Evolutionary conservation across 139 green algal genomes (phyloP).

Genomic region (Auxenochlorella protothecoides): DNA sequence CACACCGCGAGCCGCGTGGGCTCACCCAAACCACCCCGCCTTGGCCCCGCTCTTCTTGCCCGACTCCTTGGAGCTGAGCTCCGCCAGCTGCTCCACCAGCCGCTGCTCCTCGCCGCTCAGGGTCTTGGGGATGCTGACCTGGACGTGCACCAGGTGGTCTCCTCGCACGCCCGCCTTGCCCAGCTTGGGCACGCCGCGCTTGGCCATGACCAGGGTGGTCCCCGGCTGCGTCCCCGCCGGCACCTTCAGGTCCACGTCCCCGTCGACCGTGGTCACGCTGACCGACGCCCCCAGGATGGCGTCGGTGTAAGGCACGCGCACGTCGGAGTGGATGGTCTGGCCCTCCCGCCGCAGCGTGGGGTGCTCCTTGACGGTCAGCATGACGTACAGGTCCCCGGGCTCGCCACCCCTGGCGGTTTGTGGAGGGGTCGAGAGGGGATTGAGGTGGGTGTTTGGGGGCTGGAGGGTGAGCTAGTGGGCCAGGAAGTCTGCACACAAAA

Average conservation of each 20-base stretch:
- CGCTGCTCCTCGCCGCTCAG: conserved; percentile 72
- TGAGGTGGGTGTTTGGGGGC: neutral
- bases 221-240: conserved; percentile 89
- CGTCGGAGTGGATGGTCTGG: conserved; percentile 72
- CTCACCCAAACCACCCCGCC: no score
- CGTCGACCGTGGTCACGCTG: conserved; percentile 73
- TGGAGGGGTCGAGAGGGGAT: neutral
- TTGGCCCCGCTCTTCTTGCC: no score
- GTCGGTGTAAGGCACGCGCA: conserved; percentile 64
- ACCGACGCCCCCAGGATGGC: conserved; percentile 87
- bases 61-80: conserved; percentile 2
- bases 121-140: conserved; percentile 84
- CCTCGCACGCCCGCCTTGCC: conserved; percentile 60
- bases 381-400: conserved; percentile 90
- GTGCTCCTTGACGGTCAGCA: conserved; percentile 75
- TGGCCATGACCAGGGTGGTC: conserved; percentile 95
- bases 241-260: conserved; percentile 92
- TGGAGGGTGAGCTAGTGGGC: neutral
- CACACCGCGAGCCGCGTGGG: no score
- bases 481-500: neutral
- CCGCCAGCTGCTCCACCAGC: conserved; percentile 84
- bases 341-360: conserved; percentile 77
- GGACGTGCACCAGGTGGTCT: conserved; percentile 72
- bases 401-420: conserved; percentile 42
- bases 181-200: conserved; percentile 85